phyloP scores from a whole-genome alignment of 805 yeast genomes.

The Brettanomyces naardenensis region DNA sequence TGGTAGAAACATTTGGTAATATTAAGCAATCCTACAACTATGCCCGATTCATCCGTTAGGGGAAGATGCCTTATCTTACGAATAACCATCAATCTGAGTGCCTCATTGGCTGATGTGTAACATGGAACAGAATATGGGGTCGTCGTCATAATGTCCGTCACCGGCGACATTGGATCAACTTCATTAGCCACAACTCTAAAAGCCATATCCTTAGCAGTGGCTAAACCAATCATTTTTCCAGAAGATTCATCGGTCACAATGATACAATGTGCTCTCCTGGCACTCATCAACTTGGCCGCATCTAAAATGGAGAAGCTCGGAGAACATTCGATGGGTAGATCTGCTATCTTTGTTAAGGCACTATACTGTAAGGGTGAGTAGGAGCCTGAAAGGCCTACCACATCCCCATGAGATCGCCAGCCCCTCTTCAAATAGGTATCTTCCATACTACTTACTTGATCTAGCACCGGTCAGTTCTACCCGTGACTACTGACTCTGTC shows the following conservation, averaged over 20 bases:
- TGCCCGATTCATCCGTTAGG: conserved; percentile 26
- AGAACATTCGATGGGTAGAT: conserved; percentile 28
- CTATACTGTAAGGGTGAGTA: conserved; percentile 3
- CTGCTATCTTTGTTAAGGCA: conserved; percentile 25
- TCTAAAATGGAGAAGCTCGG: conserved; percentile 25
- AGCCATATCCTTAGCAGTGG: conserved; percentile 41
- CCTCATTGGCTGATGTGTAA: conserved; percentile 33
- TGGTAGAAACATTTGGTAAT: conserved; percentile 40
- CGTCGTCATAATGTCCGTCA: conserved; percentile 32
- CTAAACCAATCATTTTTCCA: conserved; percentile 28
- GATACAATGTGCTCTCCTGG: conserved; percentile 33
- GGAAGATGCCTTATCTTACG: conserved; percentile 37
- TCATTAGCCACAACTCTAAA: conserved; percentile 31
- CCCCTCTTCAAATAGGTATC: too few relatives aligned
- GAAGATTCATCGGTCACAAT: conserved; percentile 25
- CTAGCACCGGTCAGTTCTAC: too few relatives aligned
- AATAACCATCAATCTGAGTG: conserved; percentile 34
- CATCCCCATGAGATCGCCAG: too few relatives aligned
- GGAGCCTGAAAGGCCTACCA: too few relatives aligned
- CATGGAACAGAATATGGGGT: conserved; percentile 29
- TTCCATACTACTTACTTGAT: too few relatives aligned
- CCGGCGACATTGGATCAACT: conserved; percentile 19
- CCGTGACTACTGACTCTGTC: too few relatives aligned
- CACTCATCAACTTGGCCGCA: conserved; percentile 31
- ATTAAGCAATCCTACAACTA: conserved; percentile 35